Percentiles rank a stretch among this genome's conserved stretches.
Conservation (phyloP, 768 basidiomycete genomes). For the Pisolithus marmoratus region DNA sequence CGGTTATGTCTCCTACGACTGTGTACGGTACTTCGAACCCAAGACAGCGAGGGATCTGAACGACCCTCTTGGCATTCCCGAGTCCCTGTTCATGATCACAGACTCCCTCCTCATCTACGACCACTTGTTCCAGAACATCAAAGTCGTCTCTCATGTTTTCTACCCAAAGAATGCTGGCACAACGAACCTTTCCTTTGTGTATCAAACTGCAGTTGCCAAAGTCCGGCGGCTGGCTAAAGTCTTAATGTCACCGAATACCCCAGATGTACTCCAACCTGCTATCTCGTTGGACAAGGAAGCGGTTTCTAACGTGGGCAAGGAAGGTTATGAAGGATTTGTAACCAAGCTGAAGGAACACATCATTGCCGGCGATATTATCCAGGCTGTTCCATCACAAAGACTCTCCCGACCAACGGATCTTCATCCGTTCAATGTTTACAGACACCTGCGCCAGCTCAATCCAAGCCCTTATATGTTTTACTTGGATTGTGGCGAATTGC, state of each 20-base stretch:
- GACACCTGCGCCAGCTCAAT: conserved; percentile 89
- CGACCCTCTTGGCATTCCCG: conserved; percentile 87
- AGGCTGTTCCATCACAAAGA: conserved; percentile 95
- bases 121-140: conserved; percentile 91
- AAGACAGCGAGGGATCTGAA: conserved; percentile 71
- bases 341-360: conserved; percentile 92
- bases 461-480: conserved; percentile 99
- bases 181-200: conserved; percentile 75
- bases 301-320: conserved; percentile 88
- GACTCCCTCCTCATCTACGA: conserved; percentile 96
- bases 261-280: conserved; percentile 64
- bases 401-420: conserved; percentile 78
- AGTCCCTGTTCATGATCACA: conserved; percentile 94
- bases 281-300: conserved; percentile 59
- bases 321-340: conserved; percentile 88
- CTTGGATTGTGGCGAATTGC: conserved; percentile 86
- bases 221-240: conserved; percentile 74
- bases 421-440: conserved; percentile 96
- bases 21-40: conserved; percentile 94
- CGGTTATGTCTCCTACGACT: conserved; percentile 96
- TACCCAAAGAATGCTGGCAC: conserved; percentile 64
- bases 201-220: conserved; percentile 81
- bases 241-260: conserved; percentile 45
- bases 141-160: conserved; percentile 95
- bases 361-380: conserved; percentile 95